A percentile compares a stretch with the other conserved stretches of the same genome.
phyloP scores from a whole-genome alignment of 2,329 filamentous ascomycete genomes.

The Fusarium agapanthi region DNA sequence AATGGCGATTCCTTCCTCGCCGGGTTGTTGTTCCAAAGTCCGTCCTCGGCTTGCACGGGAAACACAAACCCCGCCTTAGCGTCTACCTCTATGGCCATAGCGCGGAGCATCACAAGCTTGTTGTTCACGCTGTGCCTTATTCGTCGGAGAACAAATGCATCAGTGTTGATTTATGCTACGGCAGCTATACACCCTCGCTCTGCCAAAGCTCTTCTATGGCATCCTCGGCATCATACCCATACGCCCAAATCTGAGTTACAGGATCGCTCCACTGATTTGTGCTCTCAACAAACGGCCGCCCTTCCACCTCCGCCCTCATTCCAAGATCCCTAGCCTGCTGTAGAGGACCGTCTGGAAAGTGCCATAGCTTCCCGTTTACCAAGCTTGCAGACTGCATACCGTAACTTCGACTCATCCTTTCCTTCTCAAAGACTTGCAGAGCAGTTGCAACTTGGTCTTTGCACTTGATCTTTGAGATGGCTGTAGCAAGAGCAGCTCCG shows the following conservation, averaged over 20 bases:
- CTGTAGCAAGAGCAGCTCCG: not conserved
- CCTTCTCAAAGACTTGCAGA: not conserved
- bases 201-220: not conserved
- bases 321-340: not conserved
- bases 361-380: not conserved
- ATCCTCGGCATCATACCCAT: not conserved
- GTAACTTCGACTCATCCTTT: constrained; percentile 8
- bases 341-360: not conserved
- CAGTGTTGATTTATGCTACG: accelerated
- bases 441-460: not conserved
- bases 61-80: not conserved
- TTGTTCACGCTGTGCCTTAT: accelerated
- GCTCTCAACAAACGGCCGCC: not conserved
- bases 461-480: not conserved
- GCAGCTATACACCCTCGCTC: not conserved
- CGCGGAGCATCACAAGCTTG: not conserved
- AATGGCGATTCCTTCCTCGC: not conserved
- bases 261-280: constrained; percentile 12
- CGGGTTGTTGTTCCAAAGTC: not conserved
- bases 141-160: not conserved
- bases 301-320: not conserved
- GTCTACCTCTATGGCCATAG: accelerated
- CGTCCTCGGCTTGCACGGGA: not conserved
- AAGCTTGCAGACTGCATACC: constrained; percentile 7
- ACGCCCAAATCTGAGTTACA: not conserved